phyloP scores from a whole-genome alignment of 2,329 filamentous ascomycete genomes.

The Fusarium sp. region DNA sequence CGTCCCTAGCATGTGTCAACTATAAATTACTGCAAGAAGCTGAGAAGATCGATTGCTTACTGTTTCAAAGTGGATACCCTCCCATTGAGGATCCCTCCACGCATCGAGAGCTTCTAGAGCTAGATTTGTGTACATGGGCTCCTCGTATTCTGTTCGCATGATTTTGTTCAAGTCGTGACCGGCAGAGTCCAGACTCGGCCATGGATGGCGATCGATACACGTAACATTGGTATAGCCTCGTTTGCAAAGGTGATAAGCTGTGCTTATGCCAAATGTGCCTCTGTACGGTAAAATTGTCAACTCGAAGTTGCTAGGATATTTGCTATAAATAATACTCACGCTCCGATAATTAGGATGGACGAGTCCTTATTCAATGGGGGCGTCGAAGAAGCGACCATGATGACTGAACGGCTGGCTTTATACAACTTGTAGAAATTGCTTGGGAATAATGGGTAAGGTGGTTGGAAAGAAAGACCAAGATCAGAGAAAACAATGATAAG shows the following conservation, averaged over 20 bases:
- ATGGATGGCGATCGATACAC: constrained; percentile 38
- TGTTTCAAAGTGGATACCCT: not conserved
- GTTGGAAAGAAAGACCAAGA: too few relatives aligned
- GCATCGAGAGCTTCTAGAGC: constrained; percentile 1
- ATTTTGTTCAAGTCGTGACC: constrained; percentile 40
- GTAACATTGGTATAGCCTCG: constrained; percentile 34
- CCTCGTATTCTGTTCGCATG: constrained; percentile 22
- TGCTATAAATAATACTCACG: not conserved
- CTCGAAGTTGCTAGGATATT: not conserved
- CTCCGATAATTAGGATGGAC: constrained; percentile 12
- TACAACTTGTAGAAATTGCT: too few relatives aligned
- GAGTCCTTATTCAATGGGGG: not conserved
- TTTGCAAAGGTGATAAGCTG: constrained; percentile 14
- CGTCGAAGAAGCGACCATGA: not conserved
- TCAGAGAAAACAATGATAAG: too few relatives aligned
- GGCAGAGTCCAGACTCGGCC: constrained; percentile 37
- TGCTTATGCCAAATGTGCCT: constrained; percentile 17
- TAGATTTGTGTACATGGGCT: constrained; percentile 1
- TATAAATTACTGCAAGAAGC: too few relatives aligned
- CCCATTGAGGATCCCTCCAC: constrained; percentile 13
- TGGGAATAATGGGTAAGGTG: not conserved
- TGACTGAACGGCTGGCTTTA: not conserved
- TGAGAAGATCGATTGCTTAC: not conserved
- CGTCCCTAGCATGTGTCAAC: not conserved
- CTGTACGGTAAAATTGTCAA: not conserved